Conservation (phyloP, 2,329 filamentous ascomycete species). For the Podosphaera xanthii region DNA sequence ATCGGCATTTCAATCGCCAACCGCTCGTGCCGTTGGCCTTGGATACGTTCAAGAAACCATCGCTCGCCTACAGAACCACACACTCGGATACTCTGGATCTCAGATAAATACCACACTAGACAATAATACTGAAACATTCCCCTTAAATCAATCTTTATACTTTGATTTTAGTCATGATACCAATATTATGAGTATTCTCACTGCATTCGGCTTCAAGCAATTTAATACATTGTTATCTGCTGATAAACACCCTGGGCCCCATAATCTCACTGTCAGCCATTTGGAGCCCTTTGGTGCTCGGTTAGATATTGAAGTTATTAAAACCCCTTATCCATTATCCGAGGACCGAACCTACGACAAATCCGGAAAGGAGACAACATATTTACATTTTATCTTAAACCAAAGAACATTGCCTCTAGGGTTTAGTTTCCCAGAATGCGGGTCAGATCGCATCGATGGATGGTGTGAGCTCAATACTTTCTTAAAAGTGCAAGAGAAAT, state of each 20-base stretch:
- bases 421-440: slow-evolving; percentile 41
- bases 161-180: slow-evolving; percentile 63
- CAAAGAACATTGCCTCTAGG: slow-evolving; percentile 51
- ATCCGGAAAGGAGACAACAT: slow-evolving; percentile 35
- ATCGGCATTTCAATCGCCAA: slow-evolving; percentile 11
- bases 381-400: slow-evolving; percentile 54
- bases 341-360: slow-evolving; percentile 25
- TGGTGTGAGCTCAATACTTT: slow-evolving; percentile 58
- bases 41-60: slow-evolving; percentile 53
- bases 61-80: slow-evolving; percentile 46
- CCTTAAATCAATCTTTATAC: slow-evolving; percentile 49
- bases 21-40: slow-evolving; percentile 43
- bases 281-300: slow-evolving; percentile 50
- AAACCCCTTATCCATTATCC: slow-evolving; percentile 37
- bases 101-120: slow-evolving; percentile 50
- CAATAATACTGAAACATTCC: slow-evolving; percentile 44
- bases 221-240: slow-evolving; percentile 37
- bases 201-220: slow-evolving; percentile 49
- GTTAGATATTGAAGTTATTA: slow-evolving; percentile 53
- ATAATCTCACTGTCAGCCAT: slow-evolving; percentile 42
- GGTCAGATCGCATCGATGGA: slow-evolving; percentile 37
- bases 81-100: slow-evolving; percentile 31
- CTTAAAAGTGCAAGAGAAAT: slow-evolving; percentile 34
- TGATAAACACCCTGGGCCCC: slow-evolving; percentile 28
- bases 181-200: slow-evolving; percentile 45